Evolutionary conservation across 2,329 filamentous ascomycete genomes (phyloP).

Genomic region (Fusarium secorum): DNA sequence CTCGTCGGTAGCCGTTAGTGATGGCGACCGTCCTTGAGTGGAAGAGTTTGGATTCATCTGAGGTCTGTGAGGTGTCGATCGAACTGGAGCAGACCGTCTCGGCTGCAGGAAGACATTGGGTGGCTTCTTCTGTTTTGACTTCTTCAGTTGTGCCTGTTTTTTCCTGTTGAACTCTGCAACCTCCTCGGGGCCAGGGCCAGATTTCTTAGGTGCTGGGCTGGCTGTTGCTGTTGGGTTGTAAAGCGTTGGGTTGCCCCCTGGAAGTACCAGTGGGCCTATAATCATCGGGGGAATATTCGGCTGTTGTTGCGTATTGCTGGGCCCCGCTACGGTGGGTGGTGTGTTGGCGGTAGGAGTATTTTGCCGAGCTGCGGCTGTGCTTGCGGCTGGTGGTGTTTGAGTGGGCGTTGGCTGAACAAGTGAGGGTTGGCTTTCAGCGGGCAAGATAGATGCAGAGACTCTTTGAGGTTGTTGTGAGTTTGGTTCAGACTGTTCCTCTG

Average conservation of each 20-base stretch:
- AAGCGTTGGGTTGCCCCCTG: slow-evolving; percentile 15
- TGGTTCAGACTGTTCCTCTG: background rate
- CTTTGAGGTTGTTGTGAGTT: background rate
- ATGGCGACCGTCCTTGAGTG: background rate
- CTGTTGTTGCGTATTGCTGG: background rate
- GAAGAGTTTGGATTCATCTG: background rate
- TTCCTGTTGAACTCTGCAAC: background rate
- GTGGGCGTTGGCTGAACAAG: background rate
- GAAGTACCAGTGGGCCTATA: slow-evolving; percentile 12
- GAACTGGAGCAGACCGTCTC: background rate
- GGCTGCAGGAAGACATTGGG: background rate
- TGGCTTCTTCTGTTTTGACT: background rate
- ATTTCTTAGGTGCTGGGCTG: background rate
- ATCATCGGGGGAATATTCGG: background rate
- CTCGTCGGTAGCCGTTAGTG: background rate
- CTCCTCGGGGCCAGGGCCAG: background rate
- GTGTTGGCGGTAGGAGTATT: background rate
- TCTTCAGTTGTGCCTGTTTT: background rate
- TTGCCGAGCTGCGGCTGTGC: background rate
- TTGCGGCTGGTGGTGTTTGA: background rate
- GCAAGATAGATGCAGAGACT: background rate
- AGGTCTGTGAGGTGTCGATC: background rate
- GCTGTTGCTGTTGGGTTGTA: background rate
- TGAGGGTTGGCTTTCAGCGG: background rate
- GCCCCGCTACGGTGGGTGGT: background rate